Percentiles rank a stretch among this genome's conserved stretches.
Conservation (phyloP, 2,329 filamentous ascomycete genomes). For the Ilyonectria sp. region DNA sequence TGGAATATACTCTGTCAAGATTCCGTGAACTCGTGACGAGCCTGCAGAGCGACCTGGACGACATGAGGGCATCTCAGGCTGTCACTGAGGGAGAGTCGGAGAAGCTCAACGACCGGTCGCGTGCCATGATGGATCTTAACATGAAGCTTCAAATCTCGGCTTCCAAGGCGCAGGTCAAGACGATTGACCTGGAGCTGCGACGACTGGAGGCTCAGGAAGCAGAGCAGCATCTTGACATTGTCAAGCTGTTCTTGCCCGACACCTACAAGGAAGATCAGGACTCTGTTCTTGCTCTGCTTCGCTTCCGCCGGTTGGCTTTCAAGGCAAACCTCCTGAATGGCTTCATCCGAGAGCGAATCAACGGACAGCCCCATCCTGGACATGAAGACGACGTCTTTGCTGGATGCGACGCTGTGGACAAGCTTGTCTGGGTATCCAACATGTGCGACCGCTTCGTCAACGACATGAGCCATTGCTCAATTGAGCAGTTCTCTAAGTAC, state of each 20-base stretch:
- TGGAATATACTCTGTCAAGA: conserved; percentile 89
- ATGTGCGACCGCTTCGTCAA: conserved; percentile 90
- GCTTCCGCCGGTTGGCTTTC: conserved; percentile 90
- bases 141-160: conserved; percentile 93
- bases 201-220: conserved; percentile 92
- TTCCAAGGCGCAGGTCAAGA: conserved; percentile 92
- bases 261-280: conserved; percentile 85
- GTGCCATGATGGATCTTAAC: conserved; percentile 97
- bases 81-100: conserved; percentile 94
- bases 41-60: conserved; percentile 88
- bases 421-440: conserved; percentile 85
- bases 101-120: conserved; percentile 88
- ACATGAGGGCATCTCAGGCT: conserved; percentile 92
- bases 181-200: conserved; percentile 90
- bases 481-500: conserved; percentile 84
- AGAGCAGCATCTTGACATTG: conserved; percentile 87
- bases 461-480: conserved; percentile 83
- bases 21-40: conserved; percentile 92
- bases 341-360: conserved; percentile 85
- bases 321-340: conserved; percentile 85
- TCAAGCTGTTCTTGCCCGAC: conserved; percentile 91
- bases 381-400: conserved; percentile 85
- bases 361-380: conserved; percentile 75
- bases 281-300: conserved; percentile 88
- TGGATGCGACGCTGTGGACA: conserved; percentile 86